Evolutionary conservation across 2,329 filamentous ascomycete genomes (phyloP), one percentile per base, ranked within the genome.

Genomic region (Neospermospora avenae): DNA sequence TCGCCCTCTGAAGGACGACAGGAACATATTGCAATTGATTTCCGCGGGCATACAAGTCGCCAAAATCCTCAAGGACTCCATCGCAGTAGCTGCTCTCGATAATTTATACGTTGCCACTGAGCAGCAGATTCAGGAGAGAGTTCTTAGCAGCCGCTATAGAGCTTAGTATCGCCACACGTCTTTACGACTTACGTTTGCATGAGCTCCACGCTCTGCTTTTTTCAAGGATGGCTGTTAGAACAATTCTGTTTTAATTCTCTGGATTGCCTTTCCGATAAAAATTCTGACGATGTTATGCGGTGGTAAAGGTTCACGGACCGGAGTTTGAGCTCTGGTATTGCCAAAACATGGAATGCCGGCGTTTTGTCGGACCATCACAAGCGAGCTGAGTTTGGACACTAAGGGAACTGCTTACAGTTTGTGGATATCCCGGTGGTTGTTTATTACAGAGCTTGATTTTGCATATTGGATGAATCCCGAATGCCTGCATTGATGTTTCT

Each of bases 41-140:
- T 93, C 89, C 64, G 91, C 91, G 42, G 91, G 91, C 41, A 89
- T 91, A 56, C 91, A 96, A 75, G 91, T 96, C 62, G 89, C 90
- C 61, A 93, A 91, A 75, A 92, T 96, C 64, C 78, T 96, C 63
- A 92, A 91, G 77, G 91, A 96, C 77, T 87, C 89, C 46, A 82
- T 83, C 65, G 90, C 91, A 60, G 93, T 95, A 90, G 85, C 90
- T 67, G 90, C 88, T 72, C 41, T 64, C 22, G 64, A 64, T 45
- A 81, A 81, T 73, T 80, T 96, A 75, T 96, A 96, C 81, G 83
- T 90, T 78, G 84, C 87, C 69, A 95, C 90, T 55, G 91, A 95
- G 77, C 83, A 84, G 73, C 81, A 88, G 75, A 93, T 95, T 69
- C 85, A 90, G 71, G 85, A 91, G 65, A 81, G 89, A 51, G 77